These are phyloP conservation scores for Leishmania lainsoni DNA, from an alignment of 208 protist genomes.

Conservation along the genomic window DNA sequence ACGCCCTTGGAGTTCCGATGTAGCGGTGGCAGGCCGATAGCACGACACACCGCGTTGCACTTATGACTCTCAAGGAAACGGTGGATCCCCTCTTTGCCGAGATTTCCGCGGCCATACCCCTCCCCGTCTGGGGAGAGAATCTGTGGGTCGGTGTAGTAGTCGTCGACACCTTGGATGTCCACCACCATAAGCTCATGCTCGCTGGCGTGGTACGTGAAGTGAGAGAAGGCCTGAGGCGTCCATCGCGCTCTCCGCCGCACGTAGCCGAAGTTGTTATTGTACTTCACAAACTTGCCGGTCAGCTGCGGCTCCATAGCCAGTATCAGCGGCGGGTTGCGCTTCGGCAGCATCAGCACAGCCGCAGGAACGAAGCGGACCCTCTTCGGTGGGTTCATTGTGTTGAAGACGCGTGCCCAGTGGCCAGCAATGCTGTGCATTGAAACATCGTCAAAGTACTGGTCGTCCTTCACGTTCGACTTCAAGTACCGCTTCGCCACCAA, in stretches of 20 bases:
- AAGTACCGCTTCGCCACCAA: conserved; percentile 82
- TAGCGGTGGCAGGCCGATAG: conserved; percentile 55
- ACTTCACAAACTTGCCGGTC: conserved; percentile 83
- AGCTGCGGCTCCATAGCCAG: conserved; percentile 80
- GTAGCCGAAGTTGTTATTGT: conserved; percentile 93
- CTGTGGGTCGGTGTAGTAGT: conserved; percentile 92
- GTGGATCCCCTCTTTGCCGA: conserved; percentile 72
- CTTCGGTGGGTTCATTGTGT: conserved; percentile 61
- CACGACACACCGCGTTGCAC: conserved; percentile 85
- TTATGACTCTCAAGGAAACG: conserved; percentile 77
- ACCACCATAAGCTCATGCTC: conserved; percentile 73
- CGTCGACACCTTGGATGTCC: conserved; percentile 90
- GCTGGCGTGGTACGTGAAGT: conserved; percentile 89
- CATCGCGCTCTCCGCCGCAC: conserved; percentile 65
- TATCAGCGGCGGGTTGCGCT: conserved; percentile 61
- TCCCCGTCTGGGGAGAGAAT: conserved; percentile 83
- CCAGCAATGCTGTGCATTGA: conserved; percentile 84
- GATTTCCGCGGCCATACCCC: conserved; percentile 83
- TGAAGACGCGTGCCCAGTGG: conserved; percentile 80
- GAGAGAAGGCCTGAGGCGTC: conserved; percentile 91
- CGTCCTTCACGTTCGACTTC: conserved; percentile 46
- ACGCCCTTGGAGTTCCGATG: conserved; percentile 22
- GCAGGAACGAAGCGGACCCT: conserved; percentile 78
- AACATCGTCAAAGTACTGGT: conserved; percentile 88
- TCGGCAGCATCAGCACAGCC: conserved; percentile 66